A percentile compares a stretch with the other conserved stretches of the same genome.
Evolutionary conservation across 768 basidiomycete genomes (phyloP).

Genomic region (Mycena maculata): DNA sequence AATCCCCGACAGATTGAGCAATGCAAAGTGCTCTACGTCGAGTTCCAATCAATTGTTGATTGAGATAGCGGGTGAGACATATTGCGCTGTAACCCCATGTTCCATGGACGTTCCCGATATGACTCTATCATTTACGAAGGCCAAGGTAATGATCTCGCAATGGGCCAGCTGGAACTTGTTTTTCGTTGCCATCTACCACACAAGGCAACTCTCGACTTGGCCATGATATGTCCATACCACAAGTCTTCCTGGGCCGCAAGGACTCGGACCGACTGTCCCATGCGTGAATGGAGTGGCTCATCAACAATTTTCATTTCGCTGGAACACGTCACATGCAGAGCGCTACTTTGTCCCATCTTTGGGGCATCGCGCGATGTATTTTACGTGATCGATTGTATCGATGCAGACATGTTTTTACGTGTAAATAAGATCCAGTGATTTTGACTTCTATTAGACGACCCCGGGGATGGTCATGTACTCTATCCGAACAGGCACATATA

Average conservation of each 20-base stretch:
- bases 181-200: constrained; percentile 17
- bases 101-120: constrained; percentile 10
- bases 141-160: constrained; percentile 1
- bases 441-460: too few relatives aligned
- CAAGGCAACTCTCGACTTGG: constrained; percentile 10
- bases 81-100: too few relatives aligned
- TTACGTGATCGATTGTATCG: constrained; percentile 17
- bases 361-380: too few relatives aligned
- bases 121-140: constrained; percentile 20
- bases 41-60: too few relatives aligned
- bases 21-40: too few relatives aligned
- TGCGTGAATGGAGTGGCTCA: neutral
- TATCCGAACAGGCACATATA: too few relatives aligned
- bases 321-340: constrained; percentile 13
- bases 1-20: neutral
- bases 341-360: constrained; percentile 14
- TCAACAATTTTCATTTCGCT: constrained; percentile 10
- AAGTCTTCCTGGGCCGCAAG: neutral
- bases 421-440: constrained; percentile 10
- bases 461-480: too few relatives aligned
- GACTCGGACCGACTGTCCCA: constrained; percentile 20
- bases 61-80: too few relatives aligned
- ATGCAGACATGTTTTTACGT: constrained; percentile 13
- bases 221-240: constrained; percentile 10
- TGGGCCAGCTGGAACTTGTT: constrained; percentile 18